Conservation (phyloP, 768 basidiomycete genomes). For the Serendipita vermifera region DNA sequence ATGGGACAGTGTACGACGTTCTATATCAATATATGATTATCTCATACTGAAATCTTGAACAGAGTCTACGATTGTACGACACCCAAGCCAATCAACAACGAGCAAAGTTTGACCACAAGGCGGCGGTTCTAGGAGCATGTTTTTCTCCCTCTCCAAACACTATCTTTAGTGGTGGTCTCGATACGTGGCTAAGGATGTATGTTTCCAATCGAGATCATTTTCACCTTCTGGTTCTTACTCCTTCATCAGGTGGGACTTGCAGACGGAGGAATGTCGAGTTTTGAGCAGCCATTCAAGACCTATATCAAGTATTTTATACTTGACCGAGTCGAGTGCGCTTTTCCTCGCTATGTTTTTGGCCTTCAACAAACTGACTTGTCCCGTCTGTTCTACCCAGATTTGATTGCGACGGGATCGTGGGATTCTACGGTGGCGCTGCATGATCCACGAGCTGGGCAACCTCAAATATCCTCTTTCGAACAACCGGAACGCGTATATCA, state of each 20-base stretch:
- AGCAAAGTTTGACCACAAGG: constrained; percentile 78
- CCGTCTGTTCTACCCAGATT: constrained; percentile 30
- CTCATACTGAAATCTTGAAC: constrained; percentile 22
- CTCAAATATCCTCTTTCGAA: constrained; percentile 45
- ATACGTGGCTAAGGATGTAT: constrained; percentile 73
- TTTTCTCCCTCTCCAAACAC: constrained; percentile 49
- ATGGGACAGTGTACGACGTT: constrained; percentile 66
- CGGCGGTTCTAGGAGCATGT: constrained; percentile 72
- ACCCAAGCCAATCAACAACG: constrained; percentile 46
- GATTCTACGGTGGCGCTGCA: constrained; percentile 80
- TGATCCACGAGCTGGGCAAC: constrained; percentile 55
- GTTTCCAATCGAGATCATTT: neutral
- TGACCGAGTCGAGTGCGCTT: constrained; percentile 39
- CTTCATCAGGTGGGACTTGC: constrained; percentile 62
- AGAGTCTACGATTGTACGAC: constrained; percentile 52
- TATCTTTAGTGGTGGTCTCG: constrained; percentile 79
- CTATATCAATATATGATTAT: constrained; percentile 16
- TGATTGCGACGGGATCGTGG: constrained; percentile 81
- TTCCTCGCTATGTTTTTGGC: neutral
- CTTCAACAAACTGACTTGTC: neutral
- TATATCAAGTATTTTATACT: constrained; percentile 64
- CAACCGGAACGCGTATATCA: constrained; percentile 79
- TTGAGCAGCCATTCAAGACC: constrained; percentile 74
- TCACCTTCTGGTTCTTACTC: neutral
- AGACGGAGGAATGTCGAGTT: constrained; percentile 53